Conservation (phyloP, 2,329 filamentous ascomycete species). For the Pseudogymnoascus sp. region DNA sequence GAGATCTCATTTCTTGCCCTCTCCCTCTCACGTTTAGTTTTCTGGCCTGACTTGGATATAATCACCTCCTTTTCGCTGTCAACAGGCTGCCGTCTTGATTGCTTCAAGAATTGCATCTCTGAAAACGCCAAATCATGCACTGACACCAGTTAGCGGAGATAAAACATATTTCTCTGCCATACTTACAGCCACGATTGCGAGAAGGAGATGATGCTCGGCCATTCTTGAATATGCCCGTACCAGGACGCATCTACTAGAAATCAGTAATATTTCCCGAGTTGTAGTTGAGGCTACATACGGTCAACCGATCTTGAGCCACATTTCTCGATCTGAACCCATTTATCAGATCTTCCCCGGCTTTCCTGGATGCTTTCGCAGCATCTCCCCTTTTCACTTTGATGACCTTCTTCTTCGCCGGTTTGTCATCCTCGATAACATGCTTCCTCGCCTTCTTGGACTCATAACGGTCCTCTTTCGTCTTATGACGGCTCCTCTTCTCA, state of each 20-base stretch:
- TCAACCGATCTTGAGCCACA: slow-evolving; percentile 45
- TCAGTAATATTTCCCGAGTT: neutral
- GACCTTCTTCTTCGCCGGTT: slow-evolving; percentile 18
- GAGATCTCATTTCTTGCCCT: slow-evolving; percentile 5
- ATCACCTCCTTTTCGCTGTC: slow-evolving; percentile 16
- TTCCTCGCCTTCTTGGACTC: slow-evolving; percentile 34
- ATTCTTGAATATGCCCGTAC: slow-evolving; percentile 40
- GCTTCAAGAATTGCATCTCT: slow-evolving; percentile 40
- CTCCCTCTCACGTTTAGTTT: neutral
- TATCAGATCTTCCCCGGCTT: slow-evolving; percentile 40
- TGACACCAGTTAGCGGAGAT: slow-evolving; percentile 22
- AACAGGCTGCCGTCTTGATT: slow-evolving; percentile 18
- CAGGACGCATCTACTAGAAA: slow-evolving; percentile 31
- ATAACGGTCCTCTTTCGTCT: slow-evolving; percentile 50
- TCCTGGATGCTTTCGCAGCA: slow-evolving; percentile 18
- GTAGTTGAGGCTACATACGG: slow-evolving; percentile 33
- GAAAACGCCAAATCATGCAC: slow-evolving; percentile 49
- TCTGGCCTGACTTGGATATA: neutral
- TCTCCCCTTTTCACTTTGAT: slow-evolving; percentile 13
- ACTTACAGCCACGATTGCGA: slow-evolving; percentile 33
- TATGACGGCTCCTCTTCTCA: slow-evolving; percentile 46
- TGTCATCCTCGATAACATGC: slow-evolving; percentile 21
- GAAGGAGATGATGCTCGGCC: slow-evolving; percentile 32
- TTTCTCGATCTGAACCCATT: slow-evolving; percentile 48
- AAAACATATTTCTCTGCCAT: neutral